Conservation (phyloP, 192 early-diverging fungal species). For the Jimgerdemannia flammicorona region DNA sequence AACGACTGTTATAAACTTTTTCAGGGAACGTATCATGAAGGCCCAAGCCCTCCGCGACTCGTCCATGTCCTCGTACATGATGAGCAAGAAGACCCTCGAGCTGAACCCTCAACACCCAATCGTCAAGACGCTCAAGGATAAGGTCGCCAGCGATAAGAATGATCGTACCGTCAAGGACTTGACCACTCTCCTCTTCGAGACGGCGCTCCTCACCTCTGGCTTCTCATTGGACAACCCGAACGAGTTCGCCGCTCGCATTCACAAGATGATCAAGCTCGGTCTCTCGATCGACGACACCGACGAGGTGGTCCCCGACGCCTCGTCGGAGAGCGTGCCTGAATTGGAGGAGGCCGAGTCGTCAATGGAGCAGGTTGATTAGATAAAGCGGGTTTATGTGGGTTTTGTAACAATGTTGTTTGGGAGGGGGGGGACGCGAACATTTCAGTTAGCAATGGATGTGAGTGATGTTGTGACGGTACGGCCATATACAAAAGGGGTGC, state of each 20-base stretch:
- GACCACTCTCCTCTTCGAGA: slow-evolving; percentile 92
- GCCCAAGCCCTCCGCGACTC: slow-evolving; percentile 99
- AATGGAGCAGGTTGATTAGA: slow-evolving; percentile 74
- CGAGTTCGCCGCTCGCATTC: slow-evolving; percentile 90
- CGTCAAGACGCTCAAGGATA: slow-evolving; percentile 90
- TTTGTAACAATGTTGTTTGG: too few relatives aligned
- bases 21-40: slow-evolving; percentile 98
- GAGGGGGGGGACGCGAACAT: too few relatives aligned
- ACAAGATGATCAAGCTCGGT: slow-evolving; percentile 99
- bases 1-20: neutral
- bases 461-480: too few relatives aligned
- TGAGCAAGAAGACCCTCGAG: slow-evolving; percentile 99
- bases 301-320: slow-evolving; percentile 39
- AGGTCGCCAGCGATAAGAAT: slow-evolving; percentile 93
- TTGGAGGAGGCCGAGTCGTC: slow-evolving; percentile 53
- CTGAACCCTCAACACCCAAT: slow-evolving; percentile 96
- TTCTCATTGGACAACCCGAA: slow-evolving; percentile 96
- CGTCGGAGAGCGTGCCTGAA: slow-evolving; percentile 41
- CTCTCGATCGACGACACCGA: slow-evolving; percentile 92
- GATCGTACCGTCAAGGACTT: slow-evolving; percentile 99
- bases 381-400: neutral
- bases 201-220: slow-evolving; percentile 93
- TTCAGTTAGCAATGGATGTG: too few relatives aligned
- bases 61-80: slow-evolving; percentile 99
- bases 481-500: too few relatives aligned